Percentiles rank a stretch among this genome's conserved stretches.
Evolutionary conservation across 2,329 filamentous ascomycete genomes (phyloP).

Genomic region (Cytospora chrysosperma): DNA sequence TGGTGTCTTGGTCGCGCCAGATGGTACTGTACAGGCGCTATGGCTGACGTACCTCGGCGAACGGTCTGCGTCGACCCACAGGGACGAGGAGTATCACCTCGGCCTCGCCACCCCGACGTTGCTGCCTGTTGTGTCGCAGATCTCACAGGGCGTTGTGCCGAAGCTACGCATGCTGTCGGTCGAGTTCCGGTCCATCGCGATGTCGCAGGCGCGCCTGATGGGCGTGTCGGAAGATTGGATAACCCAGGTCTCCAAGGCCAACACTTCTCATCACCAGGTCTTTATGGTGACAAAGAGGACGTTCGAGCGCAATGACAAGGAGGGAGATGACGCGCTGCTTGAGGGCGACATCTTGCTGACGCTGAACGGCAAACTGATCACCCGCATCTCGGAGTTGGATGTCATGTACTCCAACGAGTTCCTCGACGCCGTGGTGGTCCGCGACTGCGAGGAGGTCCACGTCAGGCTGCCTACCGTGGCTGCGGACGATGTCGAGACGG

Average conservation of each 20-base stretch:
- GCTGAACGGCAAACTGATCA: slow-evolving; percentile 88
- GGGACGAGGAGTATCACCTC: slow-evolving; percentile 82
- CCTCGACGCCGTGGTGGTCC: slow-evolving; percentile 82
- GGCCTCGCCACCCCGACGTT: slow-evolving; percentile 86
- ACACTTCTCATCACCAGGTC: slow-evolving; percentile 89
- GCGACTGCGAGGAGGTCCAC: slow-evolving; percentile 75
- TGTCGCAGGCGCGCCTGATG: slow-evolving; percentile 97
- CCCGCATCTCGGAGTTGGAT: slow-evolving; percentile 87
- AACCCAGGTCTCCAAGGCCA: slow-evolving; percentile 73
- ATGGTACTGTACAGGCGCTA: slow-evolving; percentile 89
- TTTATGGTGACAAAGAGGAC: slow-evolving; percentile 97
- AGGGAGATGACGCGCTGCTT: slow-evolving; percentile 59
- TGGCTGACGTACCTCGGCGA: slow-evolving; percentile 98
- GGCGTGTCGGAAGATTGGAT: slow-evolving; percentile 97
- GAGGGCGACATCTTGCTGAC: slow-evolving; percentile 94
- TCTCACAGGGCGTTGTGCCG: slow-evolving; percentile 76
- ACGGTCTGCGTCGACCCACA: slow-evolving; percentile 27
- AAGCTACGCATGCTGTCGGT: slow-evolving; percentile 88
- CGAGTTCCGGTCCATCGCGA: slow-evolving; percentile 91
- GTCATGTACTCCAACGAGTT: slow-evolving; percentile 90
- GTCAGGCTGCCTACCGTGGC: slow-evolving; percentile 81
- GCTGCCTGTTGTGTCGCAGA: slow-evolving; percentile 82
- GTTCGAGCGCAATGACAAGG: slow-evolving; percentile 45
- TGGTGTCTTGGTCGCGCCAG: slow-evolving; percentile 84
- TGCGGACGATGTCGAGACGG: slow-evolving; percentile 87